Conservation (phyloP, 2,329 filamentous ascomycete species). For the Hortaea werneckii region DNA sequence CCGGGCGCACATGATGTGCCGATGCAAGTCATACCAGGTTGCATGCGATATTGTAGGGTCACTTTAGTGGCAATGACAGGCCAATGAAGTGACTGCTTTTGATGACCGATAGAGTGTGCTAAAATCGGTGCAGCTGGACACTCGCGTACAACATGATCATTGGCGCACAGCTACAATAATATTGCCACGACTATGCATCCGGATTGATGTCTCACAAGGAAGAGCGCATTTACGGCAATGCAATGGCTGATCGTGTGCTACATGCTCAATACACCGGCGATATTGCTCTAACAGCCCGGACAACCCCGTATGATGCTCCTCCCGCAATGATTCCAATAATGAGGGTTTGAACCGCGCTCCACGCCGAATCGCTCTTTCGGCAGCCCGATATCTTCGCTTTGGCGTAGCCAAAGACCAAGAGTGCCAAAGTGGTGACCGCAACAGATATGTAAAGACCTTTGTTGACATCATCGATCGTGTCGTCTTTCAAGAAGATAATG, state of each 20-base stretch:
- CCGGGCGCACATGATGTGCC: background rate
- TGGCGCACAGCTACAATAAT: constrained; percentile 29
- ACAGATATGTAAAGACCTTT: constrained; percentile 35
- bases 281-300: constrained; percentile 21
- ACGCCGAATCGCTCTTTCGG: constrained; percentile 10
- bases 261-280: background rate
- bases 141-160: too few species aligned
- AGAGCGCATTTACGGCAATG: too few species aligned
- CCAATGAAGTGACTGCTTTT: constrained; percentile 2
- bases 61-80: too few species aligned
- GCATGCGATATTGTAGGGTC: too few species aligned
- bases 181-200: constrained; percentile 41
- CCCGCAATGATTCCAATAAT: constrained; percentile 28
- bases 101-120: constrained; percentile 31
- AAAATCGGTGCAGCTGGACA: constrained; percentile 44
- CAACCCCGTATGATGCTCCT: constrained; percentile 29
- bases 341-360: constrained; percentile 27
- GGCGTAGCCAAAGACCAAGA: constrained; percentile 42
- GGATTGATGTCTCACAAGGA: constrained; percentile 39
- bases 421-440: constrained; percentile 39
- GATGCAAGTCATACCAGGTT: background rate
- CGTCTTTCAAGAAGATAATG: constrained; percentile 31
- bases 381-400: constrained; percentile 31
- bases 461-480: constrained; percentile 31
- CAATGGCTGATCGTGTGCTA: too few species aligned